A percentile compares a stretch with the other conserved stretches of the same genome.
Conservation (phyloP, 2,329 filamentous ascomycete genomes). For the Alternaria rosae region DNA sequence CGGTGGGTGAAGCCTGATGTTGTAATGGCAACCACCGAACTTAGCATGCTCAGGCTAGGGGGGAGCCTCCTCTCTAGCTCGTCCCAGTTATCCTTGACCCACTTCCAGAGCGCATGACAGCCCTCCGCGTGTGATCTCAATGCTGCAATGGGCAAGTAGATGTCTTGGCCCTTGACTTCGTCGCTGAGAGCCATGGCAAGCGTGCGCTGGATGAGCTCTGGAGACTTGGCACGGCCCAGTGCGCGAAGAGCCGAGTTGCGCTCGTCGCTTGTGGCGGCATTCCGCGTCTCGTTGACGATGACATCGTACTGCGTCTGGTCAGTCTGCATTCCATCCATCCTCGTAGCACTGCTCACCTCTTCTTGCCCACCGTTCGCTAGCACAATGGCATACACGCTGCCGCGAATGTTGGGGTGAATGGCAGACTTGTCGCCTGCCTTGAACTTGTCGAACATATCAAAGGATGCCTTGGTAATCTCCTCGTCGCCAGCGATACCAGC, state of each 20-base stretch:
- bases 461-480: slow-evolving; percentile 77
- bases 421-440: slow-evolving; percentile 78
- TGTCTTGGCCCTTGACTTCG: slow-evolving; percentile 91
- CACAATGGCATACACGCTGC: slow-evolving; percentile 84
- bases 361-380: slow-evolving; percentile 84
- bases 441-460: slow-evolving; percentile 91
- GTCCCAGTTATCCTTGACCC: slow-evolving; percentile 91
- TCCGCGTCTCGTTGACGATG: slow-evolving; percentile 77
- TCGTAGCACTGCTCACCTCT: slow-evolving; percentile 63
- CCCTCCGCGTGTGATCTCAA: slow-evolving; percentile 80
- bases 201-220: slow-evolving; percentile 81
- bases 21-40: slow-evolving; percentile 81
- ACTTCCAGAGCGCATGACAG: slow-evolving; percentile 80
- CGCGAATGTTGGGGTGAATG: slow-evolving; percentile 89
- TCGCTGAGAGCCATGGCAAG: slow-evolving; percentile 76
- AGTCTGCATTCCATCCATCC: slow-evolving; percentile 16
- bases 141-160: slow-evolving; percentile 85
- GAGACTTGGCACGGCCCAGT: slow-evolving; percentile 79
- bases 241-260: slow-evolving; percentile 88
- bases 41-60: slow-evolving; percentile 85
- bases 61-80: slow-evolving; percentile 80
- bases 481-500: slow-evolving; percentile 84
- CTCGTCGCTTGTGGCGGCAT: slow-evolving; percentile 80
- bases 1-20: slow-evolving; percentile 80
- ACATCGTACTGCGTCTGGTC: slow-evolving; percentile 69